A percentile compares a stretch with the other conserved stretches of the same genome.
Evolutionary conservation across 257 asterid species (phyloP).

Genomic region (Rhazya stricta): DNA sequence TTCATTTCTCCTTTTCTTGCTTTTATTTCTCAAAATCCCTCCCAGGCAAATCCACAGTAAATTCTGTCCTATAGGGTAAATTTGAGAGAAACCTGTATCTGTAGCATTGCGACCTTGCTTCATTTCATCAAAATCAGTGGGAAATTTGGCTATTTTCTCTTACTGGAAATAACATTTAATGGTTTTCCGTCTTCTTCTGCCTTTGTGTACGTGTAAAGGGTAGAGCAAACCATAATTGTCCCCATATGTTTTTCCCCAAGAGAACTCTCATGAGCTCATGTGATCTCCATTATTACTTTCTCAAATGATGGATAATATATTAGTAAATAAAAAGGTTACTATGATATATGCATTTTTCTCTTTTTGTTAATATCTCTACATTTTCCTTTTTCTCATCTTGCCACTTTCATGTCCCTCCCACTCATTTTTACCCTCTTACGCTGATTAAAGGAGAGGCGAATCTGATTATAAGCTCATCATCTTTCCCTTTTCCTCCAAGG

Average conservation of each 20-base stretch:
- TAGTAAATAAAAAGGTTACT: background rate
- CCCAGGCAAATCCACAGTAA: no score
- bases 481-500: no score
- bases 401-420: slow-evolving; percentile 16
- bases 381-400: slow-evolving; percentile 6
- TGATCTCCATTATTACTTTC: slow-evolving; percentile 35
- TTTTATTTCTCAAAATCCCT: no score
- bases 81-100: no score
- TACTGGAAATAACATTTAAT: background rate
- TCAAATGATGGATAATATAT: slow-evolving; percentile 18
- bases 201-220: slow-evolving; percentile 25
- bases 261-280: slow-evolving; percentile 37
- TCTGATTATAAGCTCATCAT: slow-evolving; percentile 19
- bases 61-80: no score
- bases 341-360: background rate
- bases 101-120: no score
- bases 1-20: no score
- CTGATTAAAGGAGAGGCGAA: slow-evolving; percentile 12
- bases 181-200: background rate
- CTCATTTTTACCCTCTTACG: slow-evolving; percentile 3
- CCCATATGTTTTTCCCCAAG: slow-evolving; percentile 23
- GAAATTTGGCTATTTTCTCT: background rate
- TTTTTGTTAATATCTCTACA: slow-evolving; percentile 22
- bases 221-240: slow-evolving; percentile 31
- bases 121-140: background rate